Percentiles rank a stretch among this genome's conserved stretches.
These are phyloP conservation scores for Saturnispora zaruensis DNA, from an alignment of 805 yeast genomes.

Conservation along the genomic window DNA sequence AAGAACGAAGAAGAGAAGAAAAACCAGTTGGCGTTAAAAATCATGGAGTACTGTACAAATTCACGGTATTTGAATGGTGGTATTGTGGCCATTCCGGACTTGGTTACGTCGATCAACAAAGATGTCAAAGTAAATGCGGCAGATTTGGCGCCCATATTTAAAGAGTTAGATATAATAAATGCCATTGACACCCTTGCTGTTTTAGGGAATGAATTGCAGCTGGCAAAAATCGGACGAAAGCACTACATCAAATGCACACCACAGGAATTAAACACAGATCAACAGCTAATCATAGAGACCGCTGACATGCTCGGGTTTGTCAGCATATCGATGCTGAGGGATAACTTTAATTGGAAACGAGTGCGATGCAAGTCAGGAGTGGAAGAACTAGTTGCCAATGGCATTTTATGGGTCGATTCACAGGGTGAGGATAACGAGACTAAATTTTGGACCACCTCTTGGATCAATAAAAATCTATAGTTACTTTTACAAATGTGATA, in stretches of 20 bases:
- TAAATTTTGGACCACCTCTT: constrained; percentile 67
- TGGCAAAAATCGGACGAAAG: constrained; percentile 48
- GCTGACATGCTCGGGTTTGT: constrained; percentile 75
- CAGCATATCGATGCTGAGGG: constrained; percentile 51
- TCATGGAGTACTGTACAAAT: constrained; percentile 67
- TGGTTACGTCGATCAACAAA: constrained; percentile 29
- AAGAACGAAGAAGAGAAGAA: constrained; percentile 42
- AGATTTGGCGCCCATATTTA: constrained; percentile 25
- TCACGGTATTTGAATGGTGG: constrained; percentile 79
- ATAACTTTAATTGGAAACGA: constrained; percentile 68
- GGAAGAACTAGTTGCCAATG: constrained; percentile 72
- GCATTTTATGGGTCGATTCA: constrained; percentile 79
- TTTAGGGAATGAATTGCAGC: constrained; percentile 65
- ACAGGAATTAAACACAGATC: constrained; percentile 58
- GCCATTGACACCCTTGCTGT: constrained; percentile 45
- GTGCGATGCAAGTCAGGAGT: constrained; percentile 54
- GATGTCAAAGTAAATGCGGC: constrained; percentile 16
- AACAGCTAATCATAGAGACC: constrained; percentile 60
- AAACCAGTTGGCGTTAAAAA: constrained; percentile 60
- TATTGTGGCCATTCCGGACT: constrained; percentile 51
- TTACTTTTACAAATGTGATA: constrained; percentile 50
- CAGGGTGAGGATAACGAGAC: constrained; percentile 35
- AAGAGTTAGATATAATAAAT: constrained; percentile 45
- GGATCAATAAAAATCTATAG: constrained; percentile 36
- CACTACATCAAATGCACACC: constrained; percentile 58